Conservation (phyloP, 345 rosid genomes). For the Populus euphratica region DNA sequence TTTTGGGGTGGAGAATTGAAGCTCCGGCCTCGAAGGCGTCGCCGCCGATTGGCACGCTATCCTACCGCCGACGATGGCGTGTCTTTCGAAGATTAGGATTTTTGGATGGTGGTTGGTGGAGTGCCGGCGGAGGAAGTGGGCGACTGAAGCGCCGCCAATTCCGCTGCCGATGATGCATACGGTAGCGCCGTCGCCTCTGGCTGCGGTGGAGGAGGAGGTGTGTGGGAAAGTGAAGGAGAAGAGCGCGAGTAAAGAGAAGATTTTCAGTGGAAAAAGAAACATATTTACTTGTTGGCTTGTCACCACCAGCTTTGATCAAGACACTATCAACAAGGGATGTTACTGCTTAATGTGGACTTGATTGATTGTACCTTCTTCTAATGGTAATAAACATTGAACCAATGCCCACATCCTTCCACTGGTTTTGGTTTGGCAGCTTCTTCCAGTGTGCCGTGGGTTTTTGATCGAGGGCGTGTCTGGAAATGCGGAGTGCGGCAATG, state of each 20-base stretch:
- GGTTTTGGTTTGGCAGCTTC: too few relatives aligned
- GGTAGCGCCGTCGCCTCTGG: slow-evolving; percentile 16
- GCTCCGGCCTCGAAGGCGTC: slow-evolving; percentile 86
- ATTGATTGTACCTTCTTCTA: too few relatives aligned
- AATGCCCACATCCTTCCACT: too few relatives aligned
- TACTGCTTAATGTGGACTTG: too few relatives aligned
- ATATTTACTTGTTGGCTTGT: too few relatives aligned
- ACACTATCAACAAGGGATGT: too few relatives aligned
- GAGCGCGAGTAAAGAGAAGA: neutral
- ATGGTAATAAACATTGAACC: too few relatives aligned
- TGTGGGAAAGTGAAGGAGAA: slow-evolving; percentile 23
- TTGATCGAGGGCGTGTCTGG: too few relatives aligned
- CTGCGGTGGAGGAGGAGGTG: slow-evolving; percentile 14
- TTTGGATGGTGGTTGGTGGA: slow-evolving; percentile 15
- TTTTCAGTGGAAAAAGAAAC: neutral
- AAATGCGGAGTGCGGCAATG: too few relatives aligned
- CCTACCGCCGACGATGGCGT: slow-evolving; percentile 74
- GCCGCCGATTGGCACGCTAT: slow-evolving; percentile 67
- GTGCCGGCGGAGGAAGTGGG: slow-evolving; percentile 78
- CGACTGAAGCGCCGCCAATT: slow-evolving; percentile 80
- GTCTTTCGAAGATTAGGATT: slow-evolving; percentile 65
- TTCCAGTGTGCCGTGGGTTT: too few relatives aligned
- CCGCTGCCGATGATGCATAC: slow-evolving; percentile 85
- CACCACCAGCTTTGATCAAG: too few relatives aligned
- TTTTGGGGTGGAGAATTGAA: slow-evolving; percentile 87